Evolutionary conservation across 768 basidiomycete genomes (phyloP).

Genomic region (Naganishia vaughanmartiniae): DNA sequence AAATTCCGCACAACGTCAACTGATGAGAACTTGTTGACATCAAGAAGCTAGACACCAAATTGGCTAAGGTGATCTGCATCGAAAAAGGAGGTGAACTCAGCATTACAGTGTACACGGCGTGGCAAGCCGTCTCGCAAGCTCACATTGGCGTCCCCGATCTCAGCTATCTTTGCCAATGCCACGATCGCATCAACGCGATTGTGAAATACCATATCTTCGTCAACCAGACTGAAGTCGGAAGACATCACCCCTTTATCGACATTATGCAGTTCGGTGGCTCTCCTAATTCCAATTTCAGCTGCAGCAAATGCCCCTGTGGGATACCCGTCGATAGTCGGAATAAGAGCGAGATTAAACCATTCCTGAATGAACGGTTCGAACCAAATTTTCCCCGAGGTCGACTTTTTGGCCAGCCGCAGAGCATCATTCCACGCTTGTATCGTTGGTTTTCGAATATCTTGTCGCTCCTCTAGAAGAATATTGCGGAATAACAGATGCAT

Average conservation of each 20-base stretch:
- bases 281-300: not conserved
- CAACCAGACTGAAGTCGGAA: constrained; percentile 81
- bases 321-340: constrained; percentile 62
- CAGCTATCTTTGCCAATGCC: constrained; percentile 73
- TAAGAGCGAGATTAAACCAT: constrained; percentile 87
- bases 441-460: constrained; percentile 74
- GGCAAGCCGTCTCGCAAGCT: not conserved
- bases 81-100: not conserved
- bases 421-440: constrained; percentile 72
- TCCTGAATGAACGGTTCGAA: constrained; percentile 49
- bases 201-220: constrained; percentile 70
- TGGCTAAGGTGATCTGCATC: not conserved
- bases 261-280: constrained; percentile 68
- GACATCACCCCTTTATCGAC: constrained; percentile 93
- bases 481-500: constrained; percentile 89
- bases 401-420: constrained; percentile 54
- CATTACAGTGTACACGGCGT: not conserved
- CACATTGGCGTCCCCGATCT: constrained; percentile 57
- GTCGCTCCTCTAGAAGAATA: constrained; percentile 82
- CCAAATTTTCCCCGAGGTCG: not conserved
- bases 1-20: constrained; percentile 75
- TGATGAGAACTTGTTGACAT: constrained; percentile 88
- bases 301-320: constrained; percentile 3
- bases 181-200: constrained; percentile 75
- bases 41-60: constrained; percentile 73